These are phyloP conservation scores for Sphagnum fallax DNA, from an alignment of 228 moss, liverwort and hornwort species.

Conservation along the genomic window DNA sequence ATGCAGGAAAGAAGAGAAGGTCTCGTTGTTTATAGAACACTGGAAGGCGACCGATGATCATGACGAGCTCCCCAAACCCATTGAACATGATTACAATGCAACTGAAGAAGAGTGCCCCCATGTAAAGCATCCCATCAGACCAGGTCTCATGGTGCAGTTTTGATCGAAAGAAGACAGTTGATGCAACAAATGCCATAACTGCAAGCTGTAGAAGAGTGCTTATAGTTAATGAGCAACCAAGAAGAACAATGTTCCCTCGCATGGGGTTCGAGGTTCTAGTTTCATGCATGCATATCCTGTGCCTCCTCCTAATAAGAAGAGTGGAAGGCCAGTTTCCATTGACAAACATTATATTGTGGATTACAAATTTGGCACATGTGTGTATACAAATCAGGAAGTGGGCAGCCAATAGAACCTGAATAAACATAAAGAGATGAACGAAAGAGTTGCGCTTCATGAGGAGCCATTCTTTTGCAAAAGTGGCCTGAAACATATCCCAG, in stretches of 20 bases:
- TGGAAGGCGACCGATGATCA: conserved; percentile 59
- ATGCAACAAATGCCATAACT: conserved; percentile 46
- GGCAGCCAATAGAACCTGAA: too few relatives aligned
- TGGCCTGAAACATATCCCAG: conserved; percentile 46
- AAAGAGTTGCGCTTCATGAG: conserved; percentile 54
- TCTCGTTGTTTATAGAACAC: conserved; percentile 83
- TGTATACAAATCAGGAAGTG: too few relatives aligned
- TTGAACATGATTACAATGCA: conserved; percentile 73
- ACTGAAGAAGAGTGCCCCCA: conserved; percentile 59
- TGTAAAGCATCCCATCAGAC: conserved; percentile 49
- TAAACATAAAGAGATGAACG: conserved; percentile 34
- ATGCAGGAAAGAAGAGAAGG: conserved; percentile 63
- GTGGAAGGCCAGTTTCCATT: too few relatives aligned
- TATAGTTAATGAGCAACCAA: not conserved
- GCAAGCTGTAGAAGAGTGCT: conserved; percentile 29
- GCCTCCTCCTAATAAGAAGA: too few relatives aligned
- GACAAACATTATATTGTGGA: too few relatives aligned
- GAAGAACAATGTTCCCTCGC: too few relatives aligned
- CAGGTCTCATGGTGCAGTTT: conserved; percentile 30
- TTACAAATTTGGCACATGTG: too few relatives aligned
- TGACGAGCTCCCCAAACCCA: conserved; percentile 64
- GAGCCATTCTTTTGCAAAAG: conserved; percentile 47
- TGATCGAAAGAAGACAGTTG: conserved; percentile 60
- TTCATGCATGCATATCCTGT: too few relatives aligned
- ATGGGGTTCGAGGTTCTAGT: too few relatives aligned